Conservation (phyloP, 192 early-diverging fungal genomes). For the Coemansia sp. region DNA sequence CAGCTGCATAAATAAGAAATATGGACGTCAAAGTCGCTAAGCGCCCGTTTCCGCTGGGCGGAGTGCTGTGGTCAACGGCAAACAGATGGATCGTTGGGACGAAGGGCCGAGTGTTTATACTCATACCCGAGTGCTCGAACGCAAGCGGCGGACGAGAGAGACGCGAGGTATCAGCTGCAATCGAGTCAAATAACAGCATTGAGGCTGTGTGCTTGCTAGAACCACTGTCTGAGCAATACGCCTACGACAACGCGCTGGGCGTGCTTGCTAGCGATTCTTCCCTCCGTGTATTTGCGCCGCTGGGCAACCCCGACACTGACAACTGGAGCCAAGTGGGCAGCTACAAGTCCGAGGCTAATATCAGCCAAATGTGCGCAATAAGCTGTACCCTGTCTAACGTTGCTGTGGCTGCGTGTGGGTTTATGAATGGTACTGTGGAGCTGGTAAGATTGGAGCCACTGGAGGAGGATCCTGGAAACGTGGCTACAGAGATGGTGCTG, state of each 20-base stretch:
- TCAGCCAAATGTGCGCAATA: constrained; percentile 27
- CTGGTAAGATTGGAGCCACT: constrained; percentile 11
- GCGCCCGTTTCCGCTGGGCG: constrained; percentile 18
- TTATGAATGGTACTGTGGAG: constrained; percentile 23
- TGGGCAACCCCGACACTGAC: constrained; percentile 13
- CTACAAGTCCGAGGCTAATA: constrained; percentile 16
- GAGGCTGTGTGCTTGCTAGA: constrained; percentile 34
- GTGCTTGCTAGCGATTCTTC: constrained; percentile 39
- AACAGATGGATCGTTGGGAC: constrained; percentile 46
- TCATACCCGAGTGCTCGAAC: constrained; percentile 17
- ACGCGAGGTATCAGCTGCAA: constrained; percentile 15
- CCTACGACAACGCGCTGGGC: constrained; percentile 13
- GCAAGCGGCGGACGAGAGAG: constrained; percentile 5
- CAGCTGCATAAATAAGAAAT: background rate
- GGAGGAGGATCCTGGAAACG: background rate
- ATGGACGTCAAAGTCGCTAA: constrained; percentile 27
- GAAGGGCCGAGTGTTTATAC: constrained; percentile 12
- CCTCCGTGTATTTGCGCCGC: constrained; percentile 26
- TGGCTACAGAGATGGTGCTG: constrained; percentile 5
- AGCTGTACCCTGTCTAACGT: background rate
- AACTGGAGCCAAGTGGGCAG: constrained; percentile 39
- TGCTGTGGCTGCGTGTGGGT: constrained; percentile 30
- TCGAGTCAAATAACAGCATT: constrained; percentile 20
- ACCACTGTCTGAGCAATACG: constrained; percentile 16
- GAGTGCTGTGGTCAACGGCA: constrained; percentile 31